Base-by-base conservation (phyloP, 106 monocot genomes). In the Allium cepa region DNA sequence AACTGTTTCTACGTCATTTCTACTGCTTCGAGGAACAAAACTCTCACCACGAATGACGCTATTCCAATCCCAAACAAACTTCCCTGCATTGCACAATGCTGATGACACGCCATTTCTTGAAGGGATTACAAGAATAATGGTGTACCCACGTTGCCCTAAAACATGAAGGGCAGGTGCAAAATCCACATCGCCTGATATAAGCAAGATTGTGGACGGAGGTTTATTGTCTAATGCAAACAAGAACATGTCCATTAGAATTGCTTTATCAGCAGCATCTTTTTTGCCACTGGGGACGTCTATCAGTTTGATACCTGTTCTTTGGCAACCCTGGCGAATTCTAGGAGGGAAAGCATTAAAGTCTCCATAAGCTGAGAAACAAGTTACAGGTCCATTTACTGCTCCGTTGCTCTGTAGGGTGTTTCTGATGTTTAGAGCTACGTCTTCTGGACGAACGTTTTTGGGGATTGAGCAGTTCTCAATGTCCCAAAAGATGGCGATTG, bases 211-310 rank as follows among this genome's bases (percentile, higher is more conserved):
- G 56, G 92, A 92, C 2, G 97, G 97, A 53, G 97, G 97, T 8
- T 62, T 68, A 67, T 87, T 88, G 76, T 97, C 97, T 14, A 97
- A 66, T 2, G 92, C 97, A 73, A 92, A 92, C 26, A 92, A 69
- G 63, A 97, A 92, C 86, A 92, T 86, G 66, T 97, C 97, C 56
- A 97, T 78, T 76, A 97, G 72, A 66, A 97, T 97, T 65, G 92
- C 97, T 66, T 97, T 97, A 74, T 97, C 92, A 56, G 97, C 92
- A 70, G 97, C 92, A 77, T 97, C 92, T 62, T 97, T 97, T 70
- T 89, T 79, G 8, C 88, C 85, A 75, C 90, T 97, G 5, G 97
- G 97, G 46, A 97, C 92, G 60, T 97, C 97, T 1, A 97, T 87
- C 59, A 97, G 92, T 64, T 97, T 97, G 26, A 97, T 92, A 17